Evolutionary conservation across 495 filamentous ascomycete species (phyloP).

Genomic region (Glonium stellatum): DNA sequence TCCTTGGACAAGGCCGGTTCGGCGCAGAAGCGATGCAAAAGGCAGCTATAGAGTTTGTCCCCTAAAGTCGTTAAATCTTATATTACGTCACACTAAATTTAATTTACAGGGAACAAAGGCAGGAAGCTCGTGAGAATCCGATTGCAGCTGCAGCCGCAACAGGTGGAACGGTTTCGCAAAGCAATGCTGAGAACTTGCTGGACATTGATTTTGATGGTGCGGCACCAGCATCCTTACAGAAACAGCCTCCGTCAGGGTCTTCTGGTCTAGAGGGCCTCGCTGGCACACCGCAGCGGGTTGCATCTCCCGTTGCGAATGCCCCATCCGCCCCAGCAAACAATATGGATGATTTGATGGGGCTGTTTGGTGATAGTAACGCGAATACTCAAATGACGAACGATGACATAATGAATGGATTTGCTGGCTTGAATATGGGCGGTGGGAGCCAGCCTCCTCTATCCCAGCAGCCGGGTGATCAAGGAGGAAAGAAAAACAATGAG

Average conservation of each 20-base stretch:
- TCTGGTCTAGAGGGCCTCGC: conserved; percentile 67
- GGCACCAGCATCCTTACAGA: conserved; percentile 80
- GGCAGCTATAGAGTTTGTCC: conserved; percentile 75
- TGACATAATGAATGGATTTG: conserved; percentile 74
- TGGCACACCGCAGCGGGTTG: conserved; percentile 73
- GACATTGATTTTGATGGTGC: conserved; percentile 98
- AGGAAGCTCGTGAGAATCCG: conserved; percentile 89
- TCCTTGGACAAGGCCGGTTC: conserved; percentile 89
- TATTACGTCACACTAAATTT: conserved; percentile 14
- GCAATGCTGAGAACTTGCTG: conserved; percentile 86
- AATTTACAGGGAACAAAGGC: conserved; percentile 61
- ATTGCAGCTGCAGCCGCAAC: conserved; percentile 68
- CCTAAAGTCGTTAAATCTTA: conserved; percentile 14
- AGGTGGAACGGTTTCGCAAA: conserved; percentile 47
- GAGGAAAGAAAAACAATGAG: conserved; percentile 55
- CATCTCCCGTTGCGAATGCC: conserved; percentile 48
- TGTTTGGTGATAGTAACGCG: conserved; percentile 53
- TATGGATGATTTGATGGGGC: conserved; percentile 84
- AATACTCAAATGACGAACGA: conserved; percentile 33
- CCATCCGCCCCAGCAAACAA: conserved; percentile 45
- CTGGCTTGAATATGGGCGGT: conserved; percentile 65
- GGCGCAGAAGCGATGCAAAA: conserved; percentile 92
- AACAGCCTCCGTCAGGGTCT: conserved; percentile 52
- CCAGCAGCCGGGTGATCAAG: conserved; percentile 38
- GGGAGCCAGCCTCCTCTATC: conserved; percentile 51